Conservation (phyloP, 1,284 basidiomycete species). For the Trichosporon coremiiforme region DNA sequence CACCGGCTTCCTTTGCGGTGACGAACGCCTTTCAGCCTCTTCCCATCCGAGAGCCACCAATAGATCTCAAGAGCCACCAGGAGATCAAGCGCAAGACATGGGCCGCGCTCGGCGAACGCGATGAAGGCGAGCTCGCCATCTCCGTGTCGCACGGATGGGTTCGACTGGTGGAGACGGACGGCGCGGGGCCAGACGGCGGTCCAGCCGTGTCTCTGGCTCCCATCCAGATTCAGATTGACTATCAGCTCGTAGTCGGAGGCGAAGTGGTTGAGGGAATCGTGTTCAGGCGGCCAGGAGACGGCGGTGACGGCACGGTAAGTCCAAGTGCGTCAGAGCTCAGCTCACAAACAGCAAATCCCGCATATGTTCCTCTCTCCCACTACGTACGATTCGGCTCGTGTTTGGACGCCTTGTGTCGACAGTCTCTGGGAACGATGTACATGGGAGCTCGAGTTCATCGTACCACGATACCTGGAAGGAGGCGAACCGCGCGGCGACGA, state of each 20-base stretch:
- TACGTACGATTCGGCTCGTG: conserved; percentile 84
- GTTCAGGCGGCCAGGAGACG: conserved; percentile 50
- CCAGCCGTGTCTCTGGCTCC: conserved; percentile 44
- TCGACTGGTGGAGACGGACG: conserved; percentile 43
- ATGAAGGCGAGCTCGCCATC: conserved; percentile 92
- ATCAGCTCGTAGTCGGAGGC: conserved; percentile 46
- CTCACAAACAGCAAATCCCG: conserved; percentile 69
- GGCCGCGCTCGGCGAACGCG: conserved; percentile 82
- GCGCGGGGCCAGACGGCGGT: conserved; percentile 31
- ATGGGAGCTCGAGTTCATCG: conserved; percentile 97
- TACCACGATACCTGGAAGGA: conserved; percentile 81
- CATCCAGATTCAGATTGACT: conserved; percentile 54
- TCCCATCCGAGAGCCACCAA: conserved; percentile 47
- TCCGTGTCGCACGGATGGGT: conserved; percentile 83
- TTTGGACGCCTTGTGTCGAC: conserved; percentile 97
- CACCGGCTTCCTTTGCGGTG: conserved; percentile 69
- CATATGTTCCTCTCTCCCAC: conserved; percentile 90
- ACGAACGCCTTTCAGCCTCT: conserved; percentile 61
- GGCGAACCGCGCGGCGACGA: conserved; percentile 59
- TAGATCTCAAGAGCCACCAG: conserved; percentile 85
- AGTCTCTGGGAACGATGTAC: conserved; percentile 95
- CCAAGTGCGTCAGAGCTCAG: not conserved
- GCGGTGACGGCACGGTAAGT: conserved; percentile 66
- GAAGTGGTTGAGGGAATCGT: conserved; percentile 52
- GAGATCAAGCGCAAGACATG: conserved; percentile 92